These are phyloP conservation scores for Chrysoporthe cubensis DNA, from an alignment of 2,329 filamentous ascomycete species.

Conservation along the genomic window DNA sequence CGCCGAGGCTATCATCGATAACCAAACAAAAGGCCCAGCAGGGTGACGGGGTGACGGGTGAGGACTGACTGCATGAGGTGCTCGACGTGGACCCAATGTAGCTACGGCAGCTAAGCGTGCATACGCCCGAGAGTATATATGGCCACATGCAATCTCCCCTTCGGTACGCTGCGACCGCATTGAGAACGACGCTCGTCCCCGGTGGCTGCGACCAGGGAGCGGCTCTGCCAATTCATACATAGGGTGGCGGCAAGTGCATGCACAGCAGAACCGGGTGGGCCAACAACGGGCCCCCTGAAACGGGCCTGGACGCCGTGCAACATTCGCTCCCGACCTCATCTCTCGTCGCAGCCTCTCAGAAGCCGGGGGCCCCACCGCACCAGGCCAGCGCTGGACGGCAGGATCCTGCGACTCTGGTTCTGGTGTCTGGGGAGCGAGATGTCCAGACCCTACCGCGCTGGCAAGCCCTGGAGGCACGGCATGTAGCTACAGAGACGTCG, in stretches of 20 bases:
- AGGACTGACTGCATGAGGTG: conserved; percentile 11
- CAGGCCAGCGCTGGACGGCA: not conserved
- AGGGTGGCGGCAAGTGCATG: not conserved
- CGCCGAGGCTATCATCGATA: conserved; percentile 12
- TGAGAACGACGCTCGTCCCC: not conserved
- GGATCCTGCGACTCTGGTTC: not conserved
- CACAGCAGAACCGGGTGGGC: conserved; percentile 1
- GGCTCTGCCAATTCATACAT: not conserved
- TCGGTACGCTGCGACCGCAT: not conserved
- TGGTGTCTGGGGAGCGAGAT: not conserved
- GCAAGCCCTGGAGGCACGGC: not conserved
- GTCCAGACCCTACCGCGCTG: not conserved
- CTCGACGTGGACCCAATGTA: conserved; percentile 10
- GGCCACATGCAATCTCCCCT: conserved; percentile 3
- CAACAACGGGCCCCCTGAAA: conserved; percentile 3
- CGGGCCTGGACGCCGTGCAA: not conserved
- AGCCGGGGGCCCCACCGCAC: too few relatives aligned
- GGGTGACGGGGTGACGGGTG: conserved; percentile 8
- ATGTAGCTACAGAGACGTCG: conserved; percentile 2
- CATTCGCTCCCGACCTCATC: conserved; percentile 8
- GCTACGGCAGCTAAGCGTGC: not conserved
- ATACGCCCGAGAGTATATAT: not conserved
- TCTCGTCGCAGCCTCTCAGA: not conserved
- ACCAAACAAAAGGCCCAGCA: not conserved
- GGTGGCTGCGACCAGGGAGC: not conserved